These are phyloP conservation scores for Magnolia changhungtana DNA, from an alignment of 164 flowering plant species.

Conservation along the genomic window DNA sequence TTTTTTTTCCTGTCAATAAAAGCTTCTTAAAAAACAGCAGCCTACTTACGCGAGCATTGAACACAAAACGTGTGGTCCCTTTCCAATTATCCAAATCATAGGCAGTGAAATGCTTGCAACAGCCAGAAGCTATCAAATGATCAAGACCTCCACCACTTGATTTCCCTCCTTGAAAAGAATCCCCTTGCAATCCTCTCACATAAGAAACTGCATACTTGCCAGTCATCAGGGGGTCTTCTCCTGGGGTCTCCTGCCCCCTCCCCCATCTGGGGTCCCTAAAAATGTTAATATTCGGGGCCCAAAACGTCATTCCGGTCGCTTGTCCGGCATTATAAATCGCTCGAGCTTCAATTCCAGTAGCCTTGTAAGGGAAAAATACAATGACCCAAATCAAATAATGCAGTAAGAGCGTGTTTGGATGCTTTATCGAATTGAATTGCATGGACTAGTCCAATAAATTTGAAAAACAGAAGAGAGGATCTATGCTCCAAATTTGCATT, in stretches of 20 bases:
- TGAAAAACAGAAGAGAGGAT: too few species aligned
- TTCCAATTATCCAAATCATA: constrained; percentile 89
- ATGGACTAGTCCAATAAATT: too few species aligned
- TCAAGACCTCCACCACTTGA: constrained; percentile 35
- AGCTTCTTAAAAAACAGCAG: constrained; percentile 13
- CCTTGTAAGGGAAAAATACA: constrained; percentile 29
- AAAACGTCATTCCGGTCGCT: constrained; percentile 85
- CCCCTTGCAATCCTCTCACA: constrained; percentile 92
- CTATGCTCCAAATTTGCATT: too few species aligned
- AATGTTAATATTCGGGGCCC: constrained; percentile 94
- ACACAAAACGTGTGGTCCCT: constrained; percentile 45
- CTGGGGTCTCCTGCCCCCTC: constrained; percentile 96
- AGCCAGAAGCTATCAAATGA: constrained; percentile 63
- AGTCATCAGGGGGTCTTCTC: constrained; percentile 72
- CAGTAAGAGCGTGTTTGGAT: too few species aligned
- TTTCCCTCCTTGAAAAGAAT: constrained; percentile 46
- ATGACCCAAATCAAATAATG: not conserved
- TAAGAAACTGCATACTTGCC: constrained; percentile 63
- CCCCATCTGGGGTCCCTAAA: constrained; percentile 98
- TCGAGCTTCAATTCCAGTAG: constrained; percentile 73
- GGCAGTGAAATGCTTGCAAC: constrained; percentile 95
- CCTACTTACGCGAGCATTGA: constrained; percentile 57
- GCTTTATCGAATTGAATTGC: too few species aligned
- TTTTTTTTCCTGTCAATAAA: too few species aligned
- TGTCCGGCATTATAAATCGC: constrained; percentile 85